phyloP scores from a whole-genome alignment of 805 yeast genomes.

The Cyberlindnera bimundalis region DNA sequence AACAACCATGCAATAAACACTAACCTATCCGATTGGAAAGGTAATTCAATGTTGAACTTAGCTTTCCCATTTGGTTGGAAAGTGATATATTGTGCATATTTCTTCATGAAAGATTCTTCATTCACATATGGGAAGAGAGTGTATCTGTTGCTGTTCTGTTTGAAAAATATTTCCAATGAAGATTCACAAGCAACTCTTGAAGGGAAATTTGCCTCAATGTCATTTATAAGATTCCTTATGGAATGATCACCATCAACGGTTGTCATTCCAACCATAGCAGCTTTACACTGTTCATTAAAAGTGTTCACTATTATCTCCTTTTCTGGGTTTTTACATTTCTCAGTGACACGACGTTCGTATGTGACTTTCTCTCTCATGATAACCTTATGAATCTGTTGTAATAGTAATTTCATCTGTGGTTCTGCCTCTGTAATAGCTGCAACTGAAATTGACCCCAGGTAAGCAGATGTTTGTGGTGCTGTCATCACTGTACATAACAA shows the following conservation, averaged over 20 bases:
- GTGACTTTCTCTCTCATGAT: conserved; percentile 12
- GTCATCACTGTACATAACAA: conserved; percentile 16
- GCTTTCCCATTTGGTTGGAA: conserved; percentile 8
- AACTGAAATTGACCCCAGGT: conserved; percentile 19
- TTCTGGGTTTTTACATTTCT: neutral
- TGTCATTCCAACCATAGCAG: conserved; percentile 9
- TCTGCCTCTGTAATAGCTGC: conserved; percentile 18
- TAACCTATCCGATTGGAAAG: conserved; percentile 2
- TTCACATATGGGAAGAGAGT: conserved; percentile 14
- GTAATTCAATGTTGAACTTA: conserved; percentile 5
- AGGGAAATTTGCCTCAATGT: conserved; percentile 14
- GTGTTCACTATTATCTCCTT: conserved; percentile 4
- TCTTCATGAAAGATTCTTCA: conserved; percentile 8
- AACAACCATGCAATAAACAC: conserved; percentile 12
- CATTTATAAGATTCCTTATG: conserved; percentile 6
- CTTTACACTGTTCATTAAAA: conserved; percentile 12
- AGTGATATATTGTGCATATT: neutral
- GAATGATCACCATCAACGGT: conserved; percentile 8
- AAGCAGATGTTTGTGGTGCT: conserved; percentile 12
- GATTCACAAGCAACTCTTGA: neutral
- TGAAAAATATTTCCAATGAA: conserved; percentile 9
- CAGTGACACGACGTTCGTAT: conserved; percentile 4
- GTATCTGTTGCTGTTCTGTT: conserved; percentile 13
- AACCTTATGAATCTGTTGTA: conserved; percentile 14
- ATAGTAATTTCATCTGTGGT: conserved; percentile 13